A percentile compares a stretch with the other conserved stretches of the same genome.
Evolutionary conservation across 2,329 filamentous ascomycete genomes (phyloP).

Genomic region (Fusarium transvaalense): DNA sequence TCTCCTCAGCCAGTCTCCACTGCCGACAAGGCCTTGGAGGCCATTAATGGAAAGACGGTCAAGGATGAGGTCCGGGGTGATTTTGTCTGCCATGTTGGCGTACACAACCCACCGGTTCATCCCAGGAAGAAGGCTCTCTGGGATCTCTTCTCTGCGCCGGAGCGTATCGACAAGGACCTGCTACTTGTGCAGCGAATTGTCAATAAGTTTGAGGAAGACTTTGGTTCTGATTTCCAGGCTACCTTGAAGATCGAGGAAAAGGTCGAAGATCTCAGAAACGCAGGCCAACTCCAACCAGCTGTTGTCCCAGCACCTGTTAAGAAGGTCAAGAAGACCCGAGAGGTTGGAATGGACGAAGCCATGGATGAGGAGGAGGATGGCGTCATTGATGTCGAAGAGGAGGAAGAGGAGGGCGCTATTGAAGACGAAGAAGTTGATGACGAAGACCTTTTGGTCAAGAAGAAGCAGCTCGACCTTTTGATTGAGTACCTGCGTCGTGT

Average conservation of each 20-base stretch:
- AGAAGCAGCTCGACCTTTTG: constrained; percentile 95
- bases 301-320: constrained; percentile 64
- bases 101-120: constrained; percentile 88
- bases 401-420: constrained; percentile 78
- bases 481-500: constrained; percentile 97
- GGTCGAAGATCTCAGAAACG: constrained; percentile 82
- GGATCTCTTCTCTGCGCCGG: constrained; percentile 95
- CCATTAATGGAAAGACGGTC: constrained; percentile 98
- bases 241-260: constrained; percentile 85
- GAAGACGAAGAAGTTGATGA: constrained; percentile 91
- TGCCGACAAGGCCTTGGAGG: constrained; percentile 88
- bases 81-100: constrained; percentile 96
- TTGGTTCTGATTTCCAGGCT: constrained; percentile 82
- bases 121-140: constrained; percentile 95
- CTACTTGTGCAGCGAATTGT: constrained; percentile 85
- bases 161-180: constrained; percentile 92
- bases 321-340: constrained; percentile 71
- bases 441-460: constrained; percentile 88
- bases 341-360: constrained; percentile 70
- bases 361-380: constrained; percentile 76
- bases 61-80: constrained; percentile 94
- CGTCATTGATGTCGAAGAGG: constrained; percentile 79
- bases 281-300: constrained; percentile 80
- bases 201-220: constrained; percentile 85
- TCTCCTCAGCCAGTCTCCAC: constrained; percentile 67